Evolutionary conservation across 176 grass and related monocot genomes (phyloP).

Genomic region (Typha latifolia): DNA sequence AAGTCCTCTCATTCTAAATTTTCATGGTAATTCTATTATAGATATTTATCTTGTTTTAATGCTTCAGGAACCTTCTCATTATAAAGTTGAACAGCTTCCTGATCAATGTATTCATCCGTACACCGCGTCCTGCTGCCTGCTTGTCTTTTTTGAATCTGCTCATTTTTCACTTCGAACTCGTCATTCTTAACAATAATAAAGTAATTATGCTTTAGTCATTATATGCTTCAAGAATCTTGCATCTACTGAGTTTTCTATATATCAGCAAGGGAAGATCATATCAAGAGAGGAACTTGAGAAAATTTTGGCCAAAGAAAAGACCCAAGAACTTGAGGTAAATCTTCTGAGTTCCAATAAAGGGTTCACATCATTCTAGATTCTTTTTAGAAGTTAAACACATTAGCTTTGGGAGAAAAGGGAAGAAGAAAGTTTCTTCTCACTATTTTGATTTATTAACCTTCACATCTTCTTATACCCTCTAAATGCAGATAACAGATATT

Average conservation of each 20-base stretch:
- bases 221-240: not conserved
- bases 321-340: slow-evolving; percentile 51
- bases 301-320: slow-evolving; percentile 65
- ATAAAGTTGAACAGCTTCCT: too few relatives aligned
- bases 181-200: not conserved
- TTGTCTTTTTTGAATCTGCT: not conserved
- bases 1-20: too few relatives aligned
- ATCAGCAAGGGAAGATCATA: slow-evolving; percentile 69
- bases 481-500: slow-evolving; percentile 28
- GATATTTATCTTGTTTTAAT: too few relatives aligned
- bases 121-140: not conserved
- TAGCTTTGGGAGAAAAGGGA: not conserved
- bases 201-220: not conserved
- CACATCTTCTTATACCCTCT: slow-evolving; percentile 21
- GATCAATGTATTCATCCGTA: too few relatives aligned
- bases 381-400: not conserved
- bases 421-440: not conserved
- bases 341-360: not conserved
- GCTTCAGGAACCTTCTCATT: too few relatives aligned
- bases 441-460: slow-evolving; percentile 8
- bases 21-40: too few relatives aligned
- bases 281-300: slow-evolving; percentile 63
- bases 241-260: slow-evolving; percentile 9
- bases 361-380: not conserved
- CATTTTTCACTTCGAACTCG: not conserved